Conservation (phyloP, 805 yeast species). For the Grigorovia transvaalensis region DNA sequence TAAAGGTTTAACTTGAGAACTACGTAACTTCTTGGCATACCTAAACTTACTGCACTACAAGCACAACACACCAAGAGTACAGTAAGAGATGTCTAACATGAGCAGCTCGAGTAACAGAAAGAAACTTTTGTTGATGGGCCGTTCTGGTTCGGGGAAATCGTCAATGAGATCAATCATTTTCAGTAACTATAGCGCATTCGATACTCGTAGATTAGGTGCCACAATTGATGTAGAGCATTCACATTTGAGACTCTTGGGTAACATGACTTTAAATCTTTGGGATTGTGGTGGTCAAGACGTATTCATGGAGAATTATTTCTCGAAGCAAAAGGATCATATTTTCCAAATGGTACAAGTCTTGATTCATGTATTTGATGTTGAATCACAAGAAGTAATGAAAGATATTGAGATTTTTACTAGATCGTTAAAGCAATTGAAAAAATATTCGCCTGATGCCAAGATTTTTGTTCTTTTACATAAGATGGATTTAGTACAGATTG, state of each 20-base stretch:
- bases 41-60: not conserved
- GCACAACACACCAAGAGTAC: slow-evolving; percentile 2
- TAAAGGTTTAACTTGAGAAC: too few species aligned
- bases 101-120: slow-evolving; percentile 35
- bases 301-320: slow-evolving; percentile 87
- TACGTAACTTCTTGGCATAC: too few species aligned
- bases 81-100: slow-evolving; percentile 4
- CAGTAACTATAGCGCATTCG: slow-evolving; percentile 92
- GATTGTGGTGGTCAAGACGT: slow-evolving; percentile 98
- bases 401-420: slow-evolving; percentile 87
- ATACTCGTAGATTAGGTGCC: slow-evolving; percentile 90
- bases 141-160: slow-evolving; percentile 94
- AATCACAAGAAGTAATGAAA: slow-evolving; percentile 79
- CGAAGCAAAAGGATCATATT: slow-evolving; percentile 81
- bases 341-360: slow-evolving; percentile 93
- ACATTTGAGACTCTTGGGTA: slow-evolving; percentile 82
- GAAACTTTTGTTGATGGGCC: slow-evolving; percentile 68
- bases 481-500: slow-evolving; percentile 89
- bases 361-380: slow-evolving; percentile 94
- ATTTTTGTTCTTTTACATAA: slow-evolving; percentile 88
- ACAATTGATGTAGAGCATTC: slow-evolving; percentile 98
- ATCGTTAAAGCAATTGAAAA: slow-evolving; percentile 69
- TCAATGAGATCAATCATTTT: slow-evolving; percentile 96
- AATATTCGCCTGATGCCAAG: slow-evolving; percentile 82
- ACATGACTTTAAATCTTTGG: slow-evolving; percentile 92